Evolutionary conservation across 2,329 filamentous ascomycete genomes (phyloP), one percentile per base, ranked within the genome.

Genomic region (Metarhizium album): DNA sequence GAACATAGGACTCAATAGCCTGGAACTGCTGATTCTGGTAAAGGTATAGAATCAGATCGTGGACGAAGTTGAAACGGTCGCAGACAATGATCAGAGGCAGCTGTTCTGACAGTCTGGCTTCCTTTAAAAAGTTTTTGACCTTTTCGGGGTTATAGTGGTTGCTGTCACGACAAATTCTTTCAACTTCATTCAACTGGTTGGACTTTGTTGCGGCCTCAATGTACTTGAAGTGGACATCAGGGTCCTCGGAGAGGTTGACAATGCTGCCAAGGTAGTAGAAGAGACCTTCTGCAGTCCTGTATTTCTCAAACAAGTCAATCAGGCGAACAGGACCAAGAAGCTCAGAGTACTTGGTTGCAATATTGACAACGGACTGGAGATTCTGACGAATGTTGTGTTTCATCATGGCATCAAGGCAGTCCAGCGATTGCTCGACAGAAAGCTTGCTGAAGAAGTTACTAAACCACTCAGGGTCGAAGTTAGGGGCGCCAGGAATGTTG

Each of bases 11-110:
- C 72, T 98, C 93, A 57, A 98, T 98, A 1, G 93, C 95, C 73
- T 95, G 90, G 79, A 96, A 98, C 65, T 97, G 91, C 70, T 98
- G 91, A 71, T 95, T 95, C 76, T 97, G 93, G 75, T 98, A 98
- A 8, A 98, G 81, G 71, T 93, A 96, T 22, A 98, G 79, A 43
- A 98, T 89, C 63, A 98, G 72, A 63, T 98, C 93, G 64, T 98
- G 93, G 42, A 97, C 89, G 64, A 98, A 95, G 74, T 97, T 95
- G 79, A 94, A 96, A n/a, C 91, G 88, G 66, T 98, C 93, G 71
- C 94, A 98, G 53, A 98, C 90, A 60, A 97, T 96, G 71, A 98
- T 98, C 50, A 98, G 75, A 42, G 93, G 93, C 42, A 98, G 78
- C 72, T 96, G 91, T 69, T 98, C 93, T 2, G 85, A 83, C 43